Evolutionary conservation across 257 asterid species (phyloP).

Genomic region (Petunia secreta): DNA sequence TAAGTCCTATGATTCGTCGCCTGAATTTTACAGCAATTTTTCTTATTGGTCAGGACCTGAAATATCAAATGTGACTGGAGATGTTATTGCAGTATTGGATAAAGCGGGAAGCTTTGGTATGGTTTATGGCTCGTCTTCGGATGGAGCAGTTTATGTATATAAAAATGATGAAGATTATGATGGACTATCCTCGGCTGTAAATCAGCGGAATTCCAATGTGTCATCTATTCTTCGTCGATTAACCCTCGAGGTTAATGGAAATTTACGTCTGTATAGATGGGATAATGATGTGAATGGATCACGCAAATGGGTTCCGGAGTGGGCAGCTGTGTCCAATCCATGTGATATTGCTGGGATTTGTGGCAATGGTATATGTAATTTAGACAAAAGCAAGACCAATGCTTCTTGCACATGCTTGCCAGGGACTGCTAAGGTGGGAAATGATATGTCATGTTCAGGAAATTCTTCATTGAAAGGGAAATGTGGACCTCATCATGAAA

Average conservation of each 20-base stretch:
- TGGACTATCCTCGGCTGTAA: slow-evolving; percentile 47
- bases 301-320: slow-evolving; percentile 76
- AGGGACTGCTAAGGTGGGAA: slow-evolving; percentile 37
- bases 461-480: slow-evolving; percentile 48
- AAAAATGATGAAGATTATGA: slow-evolving; percentile 69
- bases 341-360: slow-evolving; percentile 81
- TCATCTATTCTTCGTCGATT: slow-evolving; percentile 56
- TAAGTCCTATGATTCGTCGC: slow-evolving; percentile 32
- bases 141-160: slow-evolving; percentile 79
- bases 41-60: slow-evolving; percentile 90
- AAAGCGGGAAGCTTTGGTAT: slow-evolving; percentile 81
- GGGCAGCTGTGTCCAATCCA: slow-evolving; percentile 90
- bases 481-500: slow-evolving; percentile 54
- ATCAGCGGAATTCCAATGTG: slow-evolving; percentile 51
- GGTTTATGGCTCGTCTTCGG: slow-evolving; percentile 65
- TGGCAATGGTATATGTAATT: slow-evolving; percentile 71
- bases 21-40: slow-evolving; percentile 52
- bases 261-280: slow-evolving; percentile 78
- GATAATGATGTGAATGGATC: slow-evolving; percentile 78
- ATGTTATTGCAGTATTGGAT: slow-evolving; percentile 66
- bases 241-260: slow-evolving; percentile 73
- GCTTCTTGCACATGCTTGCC: slow-evolving; percentile 78
- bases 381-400: slow-evolving; percentile 69
- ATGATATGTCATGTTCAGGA: slow-evolving; percentile 42
- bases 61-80: slow-evolving; percentile 76